Base-by-base conservation (phyloP, 257 asterid species). In the Nicotiana benthamiana region DNA sequence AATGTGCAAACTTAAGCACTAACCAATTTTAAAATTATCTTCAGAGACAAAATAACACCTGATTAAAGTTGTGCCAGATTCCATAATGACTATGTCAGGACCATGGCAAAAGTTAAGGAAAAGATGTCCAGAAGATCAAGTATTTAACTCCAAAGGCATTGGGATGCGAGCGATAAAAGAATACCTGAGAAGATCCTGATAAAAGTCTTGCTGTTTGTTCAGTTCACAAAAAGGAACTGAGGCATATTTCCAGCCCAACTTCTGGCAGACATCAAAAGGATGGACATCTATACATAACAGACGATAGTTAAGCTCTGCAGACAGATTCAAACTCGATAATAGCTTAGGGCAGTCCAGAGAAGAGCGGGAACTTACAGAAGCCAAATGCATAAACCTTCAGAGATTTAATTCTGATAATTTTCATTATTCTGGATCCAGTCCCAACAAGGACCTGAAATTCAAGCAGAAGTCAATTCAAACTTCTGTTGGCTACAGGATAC, bases 391-490 rank as follows among this genome's bases (percentile, higher is more conserved):
- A 96, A 81, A 96, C 85, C 86, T 92, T 91, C 72, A 96, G 89
- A 81, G 99, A 88, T 84, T 96, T 96, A 79, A 96, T 90, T 89
- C 93, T 89, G 84, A 96, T 84, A 74, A 96, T 86, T 79, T 90
- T 96, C 97, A 94, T 90, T 60, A 83, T 91, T 87, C 97, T 93
- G 40, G 99, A 93, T 79, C 99, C 99, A 81, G 99, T 93, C 83
- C 97, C 99, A 75, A 96, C 99, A 86, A 96, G 98, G 80, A 96
- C 90, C 99, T 96, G 88, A 87, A 68, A 80, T 59, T 78, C 75
- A 67, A 51, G 63, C 32, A 80, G 75, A 56, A 77, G 57, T 20
- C 64, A 27, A 5, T 48, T 64, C 4, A 46, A 72, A 24, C 60
- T 72, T 48, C 4, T 72, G 7, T 72, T 24, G 61, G 24, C 61